phyloP scores from a whole-genome alignment of 1,139 yeast genomes.

The Yamadazyma blattariae region DNA sequence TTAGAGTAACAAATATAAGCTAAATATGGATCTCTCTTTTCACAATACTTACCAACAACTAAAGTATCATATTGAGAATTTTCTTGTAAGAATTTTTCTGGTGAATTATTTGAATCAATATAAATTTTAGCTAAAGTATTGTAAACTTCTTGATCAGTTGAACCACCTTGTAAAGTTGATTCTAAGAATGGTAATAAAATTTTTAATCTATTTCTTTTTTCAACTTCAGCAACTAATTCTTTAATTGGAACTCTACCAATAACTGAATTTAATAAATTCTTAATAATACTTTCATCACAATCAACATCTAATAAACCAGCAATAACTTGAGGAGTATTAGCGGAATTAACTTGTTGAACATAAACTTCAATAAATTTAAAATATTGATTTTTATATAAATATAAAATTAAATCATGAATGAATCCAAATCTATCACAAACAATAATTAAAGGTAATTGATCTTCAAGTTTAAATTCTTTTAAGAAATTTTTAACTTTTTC shows the following conservation, averaged over 20 bases:
- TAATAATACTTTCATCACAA: conserved; percentile 88
- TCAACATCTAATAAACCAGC: conserved; percentile 97
- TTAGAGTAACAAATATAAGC: conserved; percentile 97
- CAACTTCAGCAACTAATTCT: conserved; percentile 89
- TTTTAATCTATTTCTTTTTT: conserved; percentile 92
- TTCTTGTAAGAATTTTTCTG: conserved; percentile 93
- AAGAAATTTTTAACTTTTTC: conserved; percentile 96
- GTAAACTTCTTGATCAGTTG: conserved; percentile 86
- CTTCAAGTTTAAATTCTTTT: conserved; percentile 90
- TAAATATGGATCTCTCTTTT: conserved; percentile 96
- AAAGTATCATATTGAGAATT: conserved; percentile 85
- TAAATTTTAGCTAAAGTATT: conserved; percentile 96
- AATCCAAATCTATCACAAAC: conserved; percentile 92
- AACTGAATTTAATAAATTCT: conserved; percentile 77
- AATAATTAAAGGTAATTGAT: conserved; percentile 93
- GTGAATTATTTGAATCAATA: conserved; percentile 95
- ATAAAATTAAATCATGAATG: conserved; percentile 90
- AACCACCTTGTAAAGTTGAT: conserved; percentile 82
- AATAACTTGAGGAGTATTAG: conserved; percentile 92
- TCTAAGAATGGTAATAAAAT: conserved; percentile 90
- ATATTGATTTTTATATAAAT: conserved; percentile 90
- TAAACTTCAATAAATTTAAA: conserved; percentile 96
- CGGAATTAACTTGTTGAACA: conserved; percentile 95
- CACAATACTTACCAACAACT: conserved; percentile 97
- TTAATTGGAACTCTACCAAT: conserved; percentile 93